Evolutionary conservation across 208 protist genomes (phyloP), one percentile per base, ranked within the genome.

Genomic region (Crithidia bombi): DNA sequence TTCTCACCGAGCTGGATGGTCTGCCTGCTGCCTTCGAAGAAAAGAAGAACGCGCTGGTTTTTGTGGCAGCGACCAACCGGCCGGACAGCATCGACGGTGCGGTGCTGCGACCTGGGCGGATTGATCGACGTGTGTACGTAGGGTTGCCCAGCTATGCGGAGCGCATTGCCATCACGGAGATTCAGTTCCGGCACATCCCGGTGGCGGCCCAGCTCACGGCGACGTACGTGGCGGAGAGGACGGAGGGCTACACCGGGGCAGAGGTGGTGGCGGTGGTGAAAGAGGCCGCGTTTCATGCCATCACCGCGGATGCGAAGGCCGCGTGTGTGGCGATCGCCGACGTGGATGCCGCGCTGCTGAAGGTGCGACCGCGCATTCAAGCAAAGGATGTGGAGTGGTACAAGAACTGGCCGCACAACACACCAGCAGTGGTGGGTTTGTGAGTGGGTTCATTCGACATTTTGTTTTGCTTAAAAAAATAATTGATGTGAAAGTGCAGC

Each of bases 51-150:
- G 97, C 99, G 80, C 96, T 98, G n/a, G 82, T 98, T 10, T 84
- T 98, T 51, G 87, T 98, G 61, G 96, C 95, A 21, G 84, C 97
- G 51, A 98, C 96, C 3, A 98, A 98, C 67, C 81, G 90, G 33
- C 86, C 91, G 0, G 91, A 98, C 65, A 73, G 89, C 30, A 86
- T 98, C 41, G 97, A 98, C 72, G 76, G 69, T 21, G 97, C 97
- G 10, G 85, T 98, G 35, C 83, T 98, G 21, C 81, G 96, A 7
- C 95, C 96, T 21, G 96, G 96, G 6, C 81, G 96, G 28, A 93
- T 98, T 65, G 95, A 98, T 47, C 69, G 80, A 85, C 81, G 97
- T 41, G 69, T 99, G 17, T 98, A 99, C 70, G 87, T 99, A 0
- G 79, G 80, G 6, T 82, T 97, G 25, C 98, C 98, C 6, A 81